These are phyloP conservation scores for Trichoderma afroharzianum DNA, from an alignment of 2,329 filamentous ascomycete genomes.

Conservation along the genomic window DNA sequence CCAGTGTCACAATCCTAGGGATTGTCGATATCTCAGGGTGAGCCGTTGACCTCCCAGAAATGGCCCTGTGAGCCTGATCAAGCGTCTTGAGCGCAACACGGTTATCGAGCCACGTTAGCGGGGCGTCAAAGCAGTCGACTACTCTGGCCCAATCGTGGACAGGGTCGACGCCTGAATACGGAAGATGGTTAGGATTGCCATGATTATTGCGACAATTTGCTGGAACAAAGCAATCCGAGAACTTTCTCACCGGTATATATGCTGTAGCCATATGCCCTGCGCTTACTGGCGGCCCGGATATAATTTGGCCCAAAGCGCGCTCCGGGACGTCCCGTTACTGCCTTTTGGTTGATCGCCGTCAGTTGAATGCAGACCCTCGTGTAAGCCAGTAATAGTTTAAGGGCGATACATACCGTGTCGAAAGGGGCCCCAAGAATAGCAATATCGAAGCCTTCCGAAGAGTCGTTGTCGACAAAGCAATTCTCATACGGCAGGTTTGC, in stretches of 20 bases:
- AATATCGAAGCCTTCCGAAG: constrained; percentile 25
- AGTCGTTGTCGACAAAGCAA: constrained; percentile 24
- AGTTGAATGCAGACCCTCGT: background rate
- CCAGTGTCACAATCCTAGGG: constrained; percentile 54
- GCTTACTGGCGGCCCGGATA: constrained; percentile 72
- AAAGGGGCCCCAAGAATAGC: constrained; percentile 30
- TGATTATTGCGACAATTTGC: background rate
- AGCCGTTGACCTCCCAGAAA: constrained; percentile 18
- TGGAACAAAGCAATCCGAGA: background rate
- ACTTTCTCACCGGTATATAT: constrained; percentile 20
- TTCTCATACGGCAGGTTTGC: constrained; percentile 25
- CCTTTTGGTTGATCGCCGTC: background rate
- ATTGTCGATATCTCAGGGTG: constrained; percentile 17
- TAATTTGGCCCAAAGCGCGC: constrained; percentile 76
- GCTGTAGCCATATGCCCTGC: constrained; percentile 39
- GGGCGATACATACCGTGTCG: constrained; percentile 25
- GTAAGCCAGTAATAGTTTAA: background rate
- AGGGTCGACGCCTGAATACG: constrained; percentile 19
- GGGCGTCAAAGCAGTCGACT: constrained; percentile 72
- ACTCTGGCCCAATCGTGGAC: constrained; percentile 61
- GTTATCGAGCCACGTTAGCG: constrained; percentile 24
- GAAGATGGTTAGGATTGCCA: background rate
- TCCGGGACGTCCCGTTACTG: constrained; percentile 23
- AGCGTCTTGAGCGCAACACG: constrained; percentile 23
- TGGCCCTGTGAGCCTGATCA: constrained; percentile 22